Base-by-base conservation (phyloP, 2,329 filamentous ascomycete genomes). In the Diplodia mutila region DNA sequence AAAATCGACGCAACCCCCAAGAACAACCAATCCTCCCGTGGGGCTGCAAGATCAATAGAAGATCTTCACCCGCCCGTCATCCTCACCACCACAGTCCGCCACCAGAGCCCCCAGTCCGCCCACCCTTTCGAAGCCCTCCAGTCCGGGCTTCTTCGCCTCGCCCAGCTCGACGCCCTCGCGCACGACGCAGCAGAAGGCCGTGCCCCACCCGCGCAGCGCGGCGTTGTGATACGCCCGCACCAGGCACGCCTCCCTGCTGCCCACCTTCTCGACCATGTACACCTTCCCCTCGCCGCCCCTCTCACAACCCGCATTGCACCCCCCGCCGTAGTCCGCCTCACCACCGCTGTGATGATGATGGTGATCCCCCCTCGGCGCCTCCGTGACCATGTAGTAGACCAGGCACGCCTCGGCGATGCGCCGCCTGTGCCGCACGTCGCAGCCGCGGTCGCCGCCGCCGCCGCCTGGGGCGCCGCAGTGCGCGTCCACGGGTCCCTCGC, bases 221-320 rank as follows among this genome's bases (percentile, higher is more conserved):
- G 66, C 66, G 14, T 67, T 67, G 48, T 67, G 66, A 18, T 61
- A 67, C 14, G 66, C 66, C 21, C 34, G 18, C 1, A 55, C 37
- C 32, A 55, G 2, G 49, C 55, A 61, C 12, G 66, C 57, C 4
- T 48, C 52, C 27, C 5, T 29, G 4, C 34, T 49, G 5, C 66
- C 57, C 12, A 34, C 57, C 11, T 18, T 16, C 49, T 67, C 66
- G 5, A 67, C 25, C 48, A n/a, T 63, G 34, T 67, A 67, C 8
- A 63, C 52, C 25, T 34, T 63, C 16, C 29, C 55, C 18, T 63
- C 59, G 7, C 23, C 55, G 23, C 59, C 18, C 23, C 49, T 32
- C 18, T 9, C 32, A 7, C 8, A 7, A 7, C 29, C 18, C 7
- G 21, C 57, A n/a, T 29, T 39, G n/a, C 6, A n/a, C n/a, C n/a